Conservation (phyloP, 169 alveolate genomes). For the Plasmodium blacklocki region DNA sequence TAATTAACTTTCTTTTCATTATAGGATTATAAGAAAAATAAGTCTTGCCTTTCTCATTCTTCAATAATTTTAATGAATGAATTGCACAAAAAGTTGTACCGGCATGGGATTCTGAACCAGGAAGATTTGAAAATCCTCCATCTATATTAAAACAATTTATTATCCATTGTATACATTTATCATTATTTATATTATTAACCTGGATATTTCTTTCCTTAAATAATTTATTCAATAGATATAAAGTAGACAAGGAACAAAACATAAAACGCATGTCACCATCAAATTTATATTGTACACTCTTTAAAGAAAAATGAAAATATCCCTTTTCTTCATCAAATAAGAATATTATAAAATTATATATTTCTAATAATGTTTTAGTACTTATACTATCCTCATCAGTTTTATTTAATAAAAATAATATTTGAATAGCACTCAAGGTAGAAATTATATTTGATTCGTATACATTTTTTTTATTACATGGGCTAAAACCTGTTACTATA, state of each 20-base stretch:
- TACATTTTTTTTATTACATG: conserved; percentile 41
- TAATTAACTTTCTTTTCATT: conserved; percentile 12
- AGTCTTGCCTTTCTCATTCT: background rate
- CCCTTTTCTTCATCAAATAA: conserved; percentile 60
- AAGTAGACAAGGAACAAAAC: conserved; percentile 31
- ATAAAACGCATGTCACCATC: conserved; percentile 74
- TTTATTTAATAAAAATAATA: conserved; percentile 56
- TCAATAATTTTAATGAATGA: conserved; percentile 29
- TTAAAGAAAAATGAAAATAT: conserved; percentile 33
- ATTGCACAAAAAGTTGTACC: conserved; percentile 84
- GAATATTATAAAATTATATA: conserved; percentile 36
- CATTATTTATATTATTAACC: background rate
- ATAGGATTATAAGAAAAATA: conserved; percentile 14
- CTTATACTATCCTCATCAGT: conserved; percentile 64
- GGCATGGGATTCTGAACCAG: conserved; percentile 81
- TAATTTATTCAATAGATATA: conserved; percentile 34
- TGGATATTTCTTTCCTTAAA: conserved; percentile 35
- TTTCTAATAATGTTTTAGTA: conserved; percentile 38
- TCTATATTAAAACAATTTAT: conserved; percentile 79
- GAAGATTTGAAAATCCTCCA: conserved; percentile 81
- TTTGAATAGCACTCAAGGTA: conserved; percentile 79
- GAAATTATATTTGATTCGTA: conserved; percentile 70
- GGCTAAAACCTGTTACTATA: conserved; percentile 60
- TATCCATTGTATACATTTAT: conserved; percentile 54
- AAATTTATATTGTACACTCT: conserved; percentile 23